phyloP scores from a whole-genome alignment of 305 asterid species.

The Solanum aculeatissimum region DNA sequence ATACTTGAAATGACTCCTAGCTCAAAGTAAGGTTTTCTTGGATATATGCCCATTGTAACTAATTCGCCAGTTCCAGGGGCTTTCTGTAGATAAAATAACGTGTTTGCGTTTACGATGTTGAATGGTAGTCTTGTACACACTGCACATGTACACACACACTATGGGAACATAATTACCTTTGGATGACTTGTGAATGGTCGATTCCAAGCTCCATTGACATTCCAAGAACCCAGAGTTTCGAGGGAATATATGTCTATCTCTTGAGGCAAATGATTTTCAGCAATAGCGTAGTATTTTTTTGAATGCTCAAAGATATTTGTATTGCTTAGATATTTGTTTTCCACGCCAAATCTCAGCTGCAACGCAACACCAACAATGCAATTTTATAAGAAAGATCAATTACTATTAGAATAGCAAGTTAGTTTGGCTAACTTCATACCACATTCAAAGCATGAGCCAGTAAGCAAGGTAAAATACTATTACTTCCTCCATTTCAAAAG shows the following conservation, averaged over 20 bases:
- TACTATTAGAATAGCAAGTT: background rate
- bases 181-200: constrained; percentile 75
- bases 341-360: constrained; percentile 54
- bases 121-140: background rate
- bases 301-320: constrained; percentile 57
- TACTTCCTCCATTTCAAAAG: no score
- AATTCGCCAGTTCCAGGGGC: constrained; percentile 55
- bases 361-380: background rate
- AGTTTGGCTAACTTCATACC: background rate
- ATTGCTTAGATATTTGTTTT: constrained; percentile 43
- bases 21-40: constrained; percentile 43
- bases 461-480: background rate
- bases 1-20: constrained; percentile 57
- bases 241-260: constrained; percentile 39
- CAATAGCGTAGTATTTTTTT: constrained; percentile 40
- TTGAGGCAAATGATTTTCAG: constrained; percentile 56
- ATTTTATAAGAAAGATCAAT: background rate
- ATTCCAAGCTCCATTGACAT: constrained; percentile 38
- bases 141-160: no score
- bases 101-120: background rate
- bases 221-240: constrained; percentile 44
- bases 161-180: constrained; percentile 24
- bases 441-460: background rate
- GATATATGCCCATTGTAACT: constrained; percentile 40
- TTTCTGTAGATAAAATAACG: constrained; percentile 26